Percentiles rank a stretch among this genome's conserved stretches.
These are phyloP conservation scores for Sporothrix curviconia DNA, from an alignment of 2,329 filamentous ascomycete genomes.

Conservation along the genomic window DNA sequence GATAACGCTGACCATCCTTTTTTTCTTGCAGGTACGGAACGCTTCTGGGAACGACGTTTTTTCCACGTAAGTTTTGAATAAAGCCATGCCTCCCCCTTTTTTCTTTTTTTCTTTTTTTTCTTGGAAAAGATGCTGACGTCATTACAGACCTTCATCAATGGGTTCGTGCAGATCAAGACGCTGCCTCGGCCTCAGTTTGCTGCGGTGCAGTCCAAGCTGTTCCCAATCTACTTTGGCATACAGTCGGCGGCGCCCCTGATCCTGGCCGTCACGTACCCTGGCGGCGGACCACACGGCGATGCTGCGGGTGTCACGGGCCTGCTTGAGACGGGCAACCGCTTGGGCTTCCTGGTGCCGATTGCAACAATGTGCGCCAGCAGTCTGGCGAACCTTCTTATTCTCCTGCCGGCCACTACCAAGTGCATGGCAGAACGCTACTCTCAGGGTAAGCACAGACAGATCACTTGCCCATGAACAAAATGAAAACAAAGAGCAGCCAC, in stretches of 20 bases:
- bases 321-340: constrained; percentile 53
- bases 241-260: constrained; percentile 69
- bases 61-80: constrained; percentile 78
- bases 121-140: background rate
- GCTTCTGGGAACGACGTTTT: constrained; percentile 74
- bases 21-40: constrained; percentile 64
- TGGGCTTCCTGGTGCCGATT: constrained; percentile 61
- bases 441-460: too few relatives aligned
- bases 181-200: constrained; percentile 77
- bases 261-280: constrained; percentile 74
- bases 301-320: constrained; percentile 45
- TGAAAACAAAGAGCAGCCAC: too few relatives aligned
- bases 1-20: background rate
- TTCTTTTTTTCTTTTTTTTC: too few relatives aligned
- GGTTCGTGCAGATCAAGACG: constrained; percentile 68
- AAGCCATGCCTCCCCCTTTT: too few relatives aligned
- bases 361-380: constrained; percentile 64
- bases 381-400: constrained; percentile 59
- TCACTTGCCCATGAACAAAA: too few relatives aligned
- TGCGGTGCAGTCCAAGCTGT: constrained; percentile 69
- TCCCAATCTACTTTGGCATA: constrained; percentile 82
- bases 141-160: constrained; percentile 59
- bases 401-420: constrained; percentile 69
- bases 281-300: constrained; percentile 33
- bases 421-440: constrained; percentile 69